Evolutionary conservation across 1,284 basidiomycete genomes (phyloP), one percentile per base, ranked within the genome.

Genomic region (Filobasidium uniguttulatum): DNA sequence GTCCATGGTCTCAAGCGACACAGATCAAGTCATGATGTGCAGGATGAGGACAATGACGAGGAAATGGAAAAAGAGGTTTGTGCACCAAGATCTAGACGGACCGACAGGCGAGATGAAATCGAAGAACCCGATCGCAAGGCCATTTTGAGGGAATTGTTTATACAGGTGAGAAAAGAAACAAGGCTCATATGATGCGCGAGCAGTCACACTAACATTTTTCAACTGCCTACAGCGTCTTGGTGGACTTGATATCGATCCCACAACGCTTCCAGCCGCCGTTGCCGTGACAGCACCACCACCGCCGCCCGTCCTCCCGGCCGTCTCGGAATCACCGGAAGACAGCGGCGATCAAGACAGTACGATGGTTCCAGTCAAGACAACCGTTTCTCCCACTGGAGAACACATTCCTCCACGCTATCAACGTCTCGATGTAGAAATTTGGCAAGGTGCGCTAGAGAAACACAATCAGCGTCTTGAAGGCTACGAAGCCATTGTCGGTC

Each of bases 401-500:
- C 48, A 48, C 48, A 40, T 52, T 28, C 37, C 35, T 23, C 65
- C 64, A 7, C 75, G 89, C 35, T 94, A 86, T 84, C 82, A 87
- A 55, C 71, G 77, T 3, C 66, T 91, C 23, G 71, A 76, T 8
- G 79, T 80, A 5, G 76, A 82, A 57, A 65, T 94, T 1, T 94
- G 84, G 83, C 74, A 83, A 37, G 91, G 91, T 7, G 81, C 80
- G 1, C 72, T 96, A 38, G 79, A 86, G 62, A 71, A 72, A 7
- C 74, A 83, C 59, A 94, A 94, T 60, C 72, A 78, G 22, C 75
- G 77, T 35, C 81, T 96, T 56, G 73, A 72, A 46, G 77, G 74
- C 40, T 75, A 79, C 19, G 87, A 94, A 54, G 89, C 86, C 54
- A 83, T 94, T 56, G 78, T 89, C 22, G 79, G 82, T 17, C 82